A percentile compares a stretch with the other conserved stretches of the same genome.
Evolutionary conservation across 768 basidiomycete species (phyloP).

Genomic region (Thelephora ganbajun): DNA sequence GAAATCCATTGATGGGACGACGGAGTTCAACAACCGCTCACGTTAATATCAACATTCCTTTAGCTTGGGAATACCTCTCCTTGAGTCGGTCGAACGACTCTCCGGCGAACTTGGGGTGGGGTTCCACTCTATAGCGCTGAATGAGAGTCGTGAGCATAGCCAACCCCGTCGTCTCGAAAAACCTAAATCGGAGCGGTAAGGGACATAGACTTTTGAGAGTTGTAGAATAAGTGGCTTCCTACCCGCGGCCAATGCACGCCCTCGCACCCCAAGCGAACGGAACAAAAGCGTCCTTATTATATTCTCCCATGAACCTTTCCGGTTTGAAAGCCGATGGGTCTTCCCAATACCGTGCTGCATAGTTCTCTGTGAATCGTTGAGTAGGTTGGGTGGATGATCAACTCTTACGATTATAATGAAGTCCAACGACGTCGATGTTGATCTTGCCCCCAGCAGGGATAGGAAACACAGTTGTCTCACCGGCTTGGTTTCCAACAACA

Average conservation of each 20-base stretch:
- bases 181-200: constrained; percentile 16
- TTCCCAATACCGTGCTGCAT: constrained; percentile 21
- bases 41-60: too few species aligned
- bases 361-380: neutral
- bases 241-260: constrained; percentile 32
- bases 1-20: too few species aligned
- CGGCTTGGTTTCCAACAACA: constrained; percentile 9
- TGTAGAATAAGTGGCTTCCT: constrained; percentile 3
- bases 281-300: constrained; percentile 39
- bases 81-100: constrained; percentile 35
- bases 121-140: constrained; percentile 30
- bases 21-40: too few species aligned
- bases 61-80: constrained; percentile 1
- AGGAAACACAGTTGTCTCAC: constrained; percentile 10
- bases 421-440: constrained; percentile 9
- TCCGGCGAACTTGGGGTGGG: constrained; percentile 26
- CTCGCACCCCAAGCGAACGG: constrained; percentile 37
- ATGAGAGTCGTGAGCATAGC: constrained; percentile 37
- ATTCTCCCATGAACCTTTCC: constrained; percentile 36
- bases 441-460: constrained; percentile 12
- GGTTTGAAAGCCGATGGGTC: constrained; percentile 24
- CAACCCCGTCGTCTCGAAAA: constrained; percentile 39
- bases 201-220: neutral
- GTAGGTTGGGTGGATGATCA: neutral
- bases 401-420: constrained; percentile 20